A percentile compares a stretch with the other conserved stretches of the same genome.
These are phyloP conservation scores for Claviceps sp. DNA, from an alignment of 2,329 filamentous ascomycete species.

Conservation along the genomic window DNA sequence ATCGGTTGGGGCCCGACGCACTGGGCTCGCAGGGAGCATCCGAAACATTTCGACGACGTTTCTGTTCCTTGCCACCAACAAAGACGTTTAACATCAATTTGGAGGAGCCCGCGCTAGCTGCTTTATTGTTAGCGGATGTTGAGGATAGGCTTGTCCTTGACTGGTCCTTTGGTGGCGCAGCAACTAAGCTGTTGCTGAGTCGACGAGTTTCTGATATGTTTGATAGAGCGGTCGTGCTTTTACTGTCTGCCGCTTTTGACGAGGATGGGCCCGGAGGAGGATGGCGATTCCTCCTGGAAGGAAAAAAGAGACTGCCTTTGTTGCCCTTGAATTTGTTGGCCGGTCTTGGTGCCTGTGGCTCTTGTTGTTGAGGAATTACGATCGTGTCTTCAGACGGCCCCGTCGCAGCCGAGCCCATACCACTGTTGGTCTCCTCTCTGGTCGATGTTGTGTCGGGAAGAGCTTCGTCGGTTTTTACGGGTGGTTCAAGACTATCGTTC, in stretches of 20 bases:
- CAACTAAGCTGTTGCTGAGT: background rate
- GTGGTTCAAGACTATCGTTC: background rate
- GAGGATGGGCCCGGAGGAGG: background rate
- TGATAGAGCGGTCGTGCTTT: background rate
- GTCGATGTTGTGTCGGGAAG: background rate
- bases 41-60: conserved; percentile 21
- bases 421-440: background rate
- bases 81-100: conserved; percentile 29
- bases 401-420: background rate
- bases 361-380: background rate
- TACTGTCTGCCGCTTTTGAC: background rate
- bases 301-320: background rate
- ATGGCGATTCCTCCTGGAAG: background rate
- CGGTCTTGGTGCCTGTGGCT: background rate
- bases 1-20: conserved; percentile 21
- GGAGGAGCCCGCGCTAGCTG: background rate
- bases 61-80: conserved; percentile 25
- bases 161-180: background rate
- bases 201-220: background rate
- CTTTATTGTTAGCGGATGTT: background rate
- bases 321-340: background rate
- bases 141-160: background rate
- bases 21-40: conserved; percentile 27
- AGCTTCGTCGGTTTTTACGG: background rate
- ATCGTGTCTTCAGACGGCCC: background rate